Percentiles rank a stretch among this genome's conserved stretches.
phyloP scores from a whole-genome alignment of 371 early-diverging fungal genomes.

The Circinella minor region DNA sequence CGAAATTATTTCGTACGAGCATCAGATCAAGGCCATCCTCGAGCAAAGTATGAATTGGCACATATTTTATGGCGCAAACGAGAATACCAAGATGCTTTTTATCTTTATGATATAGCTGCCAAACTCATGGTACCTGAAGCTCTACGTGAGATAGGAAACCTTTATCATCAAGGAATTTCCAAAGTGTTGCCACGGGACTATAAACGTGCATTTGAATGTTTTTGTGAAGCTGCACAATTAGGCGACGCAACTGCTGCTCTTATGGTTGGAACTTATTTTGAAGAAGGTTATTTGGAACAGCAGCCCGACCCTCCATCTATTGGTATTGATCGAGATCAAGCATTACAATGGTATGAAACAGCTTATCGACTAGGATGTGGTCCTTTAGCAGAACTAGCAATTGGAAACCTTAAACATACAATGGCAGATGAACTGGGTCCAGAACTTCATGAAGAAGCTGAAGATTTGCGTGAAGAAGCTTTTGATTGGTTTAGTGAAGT shows the following conservation, averaged over 20 bases:
- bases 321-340: constrained; percentile 18
- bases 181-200: constrained; percentile 20
- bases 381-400: constrained; percentile 23
- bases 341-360: constrained; percentile 27
- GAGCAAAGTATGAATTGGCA: constrained; percentile 35
- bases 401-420: constrained; percentile 25
- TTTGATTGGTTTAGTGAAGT: constrained; percentile 24
- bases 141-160: constrained; percentile 18
- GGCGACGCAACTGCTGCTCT: constrained; percentile 22
- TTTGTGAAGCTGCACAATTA: constrained; percentile 21
- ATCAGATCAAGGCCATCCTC: constrained; percentile 34
- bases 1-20: constrained; percentile 41
- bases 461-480: constrained; percentile 20
- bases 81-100: constrained; percentile 31
- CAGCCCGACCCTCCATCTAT: constrained; percentile 8
- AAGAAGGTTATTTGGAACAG: constrained; percentile 24
- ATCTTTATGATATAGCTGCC: constrained; percentile 27
- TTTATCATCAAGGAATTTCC: constrained; percentile 26
- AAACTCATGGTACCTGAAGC: constrained; percentile 26
- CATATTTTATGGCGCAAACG: constrained; percentile 34
- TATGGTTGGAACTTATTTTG: constrained; percentile 33
- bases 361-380: constrained; percentile 17
- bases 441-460: constrained; percentile 23
- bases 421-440: constrained; percentile 10
- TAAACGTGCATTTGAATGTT: constrained; percentile 24